These are phyloP conservation scores for Saxispiralis lemnorum DNA, from an alignment of 495 filamentous ascomycete genomes.

Conservation along the genomic window DNA sequence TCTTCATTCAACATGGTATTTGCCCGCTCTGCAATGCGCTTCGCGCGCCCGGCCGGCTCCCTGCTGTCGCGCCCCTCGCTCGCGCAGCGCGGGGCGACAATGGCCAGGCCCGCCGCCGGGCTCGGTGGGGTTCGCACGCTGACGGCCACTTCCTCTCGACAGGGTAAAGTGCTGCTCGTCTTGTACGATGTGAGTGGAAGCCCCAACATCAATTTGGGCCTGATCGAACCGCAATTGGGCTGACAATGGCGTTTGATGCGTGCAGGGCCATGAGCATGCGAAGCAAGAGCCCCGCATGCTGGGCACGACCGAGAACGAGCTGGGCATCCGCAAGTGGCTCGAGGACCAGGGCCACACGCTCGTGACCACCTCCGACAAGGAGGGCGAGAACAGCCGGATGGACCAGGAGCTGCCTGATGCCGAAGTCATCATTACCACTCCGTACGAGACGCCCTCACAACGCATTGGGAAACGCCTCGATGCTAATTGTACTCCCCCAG, in stretches of 20 bases:
- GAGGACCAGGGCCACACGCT: conserved; percentile 90
- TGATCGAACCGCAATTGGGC: conserved; percentile 7
- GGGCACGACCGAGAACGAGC: conserved; percentile 94
- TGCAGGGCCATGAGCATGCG: conserved; percentile 50
- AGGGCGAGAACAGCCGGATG: conserved; percentile 79
- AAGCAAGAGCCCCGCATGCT: conserved; percentile 67
- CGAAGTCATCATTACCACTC: conserved; percentile 97
- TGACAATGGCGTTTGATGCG: conserved; percentile 1
- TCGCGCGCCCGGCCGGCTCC: conserved; percentile 41
- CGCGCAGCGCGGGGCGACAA: conserved; percentile 21
- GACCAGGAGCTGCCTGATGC: conserved; percentile 91
- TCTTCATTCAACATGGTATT: conserved; percentile 46
- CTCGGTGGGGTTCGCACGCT: conserved; percentile 31
- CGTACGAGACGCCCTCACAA: conserved; percentile 36
- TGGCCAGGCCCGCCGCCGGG: conserved; percentile 18
- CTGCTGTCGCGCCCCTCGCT: conserved; percentile 28
- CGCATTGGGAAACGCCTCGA: background rate
- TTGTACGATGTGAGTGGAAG: conserved; percentile 51
- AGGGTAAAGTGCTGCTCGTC: conserved; percentile 60
- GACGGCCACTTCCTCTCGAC: conserved; percentile 36
- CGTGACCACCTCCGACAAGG: conserved; percentile 94
- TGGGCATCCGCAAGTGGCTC: conserved; percentile 88
- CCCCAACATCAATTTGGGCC: background rate
- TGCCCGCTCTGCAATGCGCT: conserved; percentile 40
- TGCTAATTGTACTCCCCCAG: conserved; percentile 28